Percentiles rank a stretch among this genome's conserved stretches.
Conservation (phyloP, 768 basidiomycete species). For the Suillus subaureus region DNA sequence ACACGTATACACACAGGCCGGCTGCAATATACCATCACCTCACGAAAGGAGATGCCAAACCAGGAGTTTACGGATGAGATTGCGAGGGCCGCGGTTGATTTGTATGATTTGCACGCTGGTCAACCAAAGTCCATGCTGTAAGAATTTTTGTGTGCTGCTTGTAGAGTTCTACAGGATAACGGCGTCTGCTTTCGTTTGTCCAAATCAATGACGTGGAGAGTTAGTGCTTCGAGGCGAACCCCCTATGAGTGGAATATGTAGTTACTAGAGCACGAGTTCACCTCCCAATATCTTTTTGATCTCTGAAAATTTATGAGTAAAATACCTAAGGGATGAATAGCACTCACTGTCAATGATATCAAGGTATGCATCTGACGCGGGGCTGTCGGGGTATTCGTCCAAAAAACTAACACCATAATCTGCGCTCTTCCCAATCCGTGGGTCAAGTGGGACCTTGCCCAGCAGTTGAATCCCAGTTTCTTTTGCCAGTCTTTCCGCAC, state of each 20-base stretch:
- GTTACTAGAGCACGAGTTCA: background rate
- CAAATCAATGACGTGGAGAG: background rate
- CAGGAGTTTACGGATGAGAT: slow-evolving; percentile 73
- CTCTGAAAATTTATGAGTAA: slow-evolving; percentile 16
- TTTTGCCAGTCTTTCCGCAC: slow-evolving; percentile 80
- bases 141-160: background rate
- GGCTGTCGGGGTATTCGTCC: slow-evolving; percentile 95
- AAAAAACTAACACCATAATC: slow-evolving; percentile 95
- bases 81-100: slow-evolving; percentile 60
- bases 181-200: background rate
- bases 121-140: slow-evolving; percentile 41
- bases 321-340: background rate
- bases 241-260: background rate
- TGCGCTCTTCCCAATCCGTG: slow-evolving; percentile 96
- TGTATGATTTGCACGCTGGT: slow-evolving; percentile 60
- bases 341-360: slow-evolving; percentile 86
- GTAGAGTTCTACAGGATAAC: background rate
- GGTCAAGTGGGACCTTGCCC: slow-evolving; percentile 93
- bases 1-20: slow-evolving; percentile 48
- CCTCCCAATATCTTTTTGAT: slow-evolving; percentile 31
- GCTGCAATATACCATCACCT: slow-evolving; percentile 87
- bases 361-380: slow-evolving; percentile 86
- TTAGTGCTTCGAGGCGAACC: background rate
- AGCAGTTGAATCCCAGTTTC: slow-evolving; percentile 86
- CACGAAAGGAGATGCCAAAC: slow-evolving; percentile 83